Evolutionary conservation across 129 eudicot species (phyloP).

Genomic region (Gnaphalium uliginosum): DNA sequence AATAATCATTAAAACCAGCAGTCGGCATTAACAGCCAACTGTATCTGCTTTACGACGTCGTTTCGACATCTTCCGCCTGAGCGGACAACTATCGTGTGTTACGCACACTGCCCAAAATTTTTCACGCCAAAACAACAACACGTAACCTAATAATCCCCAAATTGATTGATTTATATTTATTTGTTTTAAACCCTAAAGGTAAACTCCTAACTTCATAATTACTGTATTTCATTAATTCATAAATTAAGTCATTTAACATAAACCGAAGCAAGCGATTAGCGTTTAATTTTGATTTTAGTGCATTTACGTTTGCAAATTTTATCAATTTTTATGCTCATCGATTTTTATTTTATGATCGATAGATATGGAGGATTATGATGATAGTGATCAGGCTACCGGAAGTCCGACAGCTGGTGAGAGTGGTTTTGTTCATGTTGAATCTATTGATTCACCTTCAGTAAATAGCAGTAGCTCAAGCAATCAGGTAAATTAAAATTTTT

Average conservation of each 20-base stretch:
- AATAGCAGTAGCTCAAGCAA: background rate
- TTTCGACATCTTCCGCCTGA: background rate
- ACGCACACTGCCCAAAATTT: background rate
- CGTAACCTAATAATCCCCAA: conserved; percentile 4
- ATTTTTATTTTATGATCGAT: background rate
- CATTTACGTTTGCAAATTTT: background rate
- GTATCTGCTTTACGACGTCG: background rate
- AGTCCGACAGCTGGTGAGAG: conserved; percentile 5
- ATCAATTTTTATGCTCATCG: no score
- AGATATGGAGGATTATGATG: background rate
- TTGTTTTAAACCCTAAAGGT: background rate
- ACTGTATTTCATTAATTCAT: background rate
- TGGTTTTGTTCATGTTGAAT: conserved; percentile 7
- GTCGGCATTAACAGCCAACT: background rate
- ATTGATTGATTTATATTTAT: background rate
- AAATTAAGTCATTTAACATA: background rate
- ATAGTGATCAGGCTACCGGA: background rate
- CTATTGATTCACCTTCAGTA: background rate
- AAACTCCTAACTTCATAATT: background rate
- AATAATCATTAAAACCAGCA: background rate
- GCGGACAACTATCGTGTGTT: background rate
- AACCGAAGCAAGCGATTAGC: background rate
- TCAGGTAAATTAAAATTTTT: background rate
- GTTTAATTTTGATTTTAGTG: background rate
- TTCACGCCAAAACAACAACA: background rate